Percentiles rank a stretch among this genome's conserved stretches.
phyloP scores from a whole-genome alignment of 73 alveolate genomes.

The Paramecium pentaurelia region DNA sequence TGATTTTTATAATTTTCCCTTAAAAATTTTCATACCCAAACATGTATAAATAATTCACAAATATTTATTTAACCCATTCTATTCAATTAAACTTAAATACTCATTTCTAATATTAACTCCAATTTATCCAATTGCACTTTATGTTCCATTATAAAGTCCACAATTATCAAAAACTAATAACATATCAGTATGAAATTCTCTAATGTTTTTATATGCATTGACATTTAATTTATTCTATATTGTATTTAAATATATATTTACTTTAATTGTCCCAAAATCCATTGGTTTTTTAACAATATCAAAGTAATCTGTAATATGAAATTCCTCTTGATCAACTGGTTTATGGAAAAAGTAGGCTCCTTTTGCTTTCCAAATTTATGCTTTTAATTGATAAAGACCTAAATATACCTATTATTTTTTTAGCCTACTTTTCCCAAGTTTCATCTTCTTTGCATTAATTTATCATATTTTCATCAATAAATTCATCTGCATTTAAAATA shows the following conservation, averaged over 20 bases:
- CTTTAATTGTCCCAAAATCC: constrained; percentile 94
- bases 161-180: constrained; percentile 51
- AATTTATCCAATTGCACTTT: constrained; percentile 47
- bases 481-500: constrained; percentile 51
- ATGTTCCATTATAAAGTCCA: constrained; percentile 40
- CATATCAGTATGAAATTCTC: constrained; percentile 27
- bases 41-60: not conserved
- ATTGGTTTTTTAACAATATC: constrained; percentile 91
- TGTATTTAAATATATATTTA: not conserved
- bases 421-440: constrained; percentile 61
- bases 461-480: constrained; percentile 55
- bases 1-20: not conserved
- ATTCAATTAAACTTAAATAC: not conserved
- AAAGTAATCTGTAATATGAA: constrained; percentile 85
- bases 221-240: constrained; percentile 48
- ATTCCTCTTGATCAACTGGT: constrained; percentile 90
- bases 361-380: constrained; percentile 83
- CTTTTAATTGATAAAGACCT: not conserved
- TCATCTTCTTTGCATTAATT: constrained; percentile 53
- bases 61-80: not conserved
- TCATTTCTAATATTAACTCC: constrained; percentile 35
- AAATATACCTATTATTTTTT: constrained; percentile 64
- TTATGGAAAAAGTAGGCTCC: constrained; percentile 88
- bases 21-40: not conserved
- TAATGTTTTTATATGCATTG: constrained; percentile 53